Percentiles rank a stretch among this genome's conserved stretches.
Evolutionary conservation across 169 alveolate genomes (phyloP).

Genomic region (Cryptosporidium andersoni): DNA sequence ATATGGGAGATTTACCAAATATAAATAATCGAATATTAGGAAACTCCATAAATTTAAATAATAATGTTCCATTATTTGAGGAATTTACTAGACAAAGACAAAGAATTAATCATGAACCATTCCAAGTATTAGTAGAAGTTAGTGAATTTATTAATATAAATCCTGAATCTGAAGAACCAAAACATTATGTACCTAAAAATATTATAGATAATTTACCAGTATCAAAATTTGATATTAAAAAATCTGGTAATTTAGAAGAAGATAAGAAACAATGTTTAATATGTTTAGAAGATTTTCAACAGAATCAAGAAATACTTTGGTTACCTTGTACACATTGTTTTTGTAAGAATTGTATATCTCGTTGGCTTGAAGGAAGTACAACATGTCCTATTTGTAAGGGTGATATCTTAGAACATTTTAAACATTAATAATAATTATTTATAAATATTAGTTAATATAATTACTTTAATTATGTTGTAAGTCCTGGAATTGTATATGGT

Average conservation of each 20-base stretch:
- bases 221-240: conserved; percentile 17
- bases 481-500: not conserved
- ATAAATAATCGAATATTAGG: too few species aligned
- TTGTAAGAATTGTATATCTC: conserved; percentile 75
- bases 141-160: not conserved
- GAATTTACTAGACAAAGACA: too few species aligned
- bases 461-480: not conserved
- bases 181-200: conserved; percentile 4
- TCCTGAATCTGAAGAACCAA: not conserved
- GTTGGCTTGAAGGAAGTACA: conserved; percentile 76
- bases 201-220: conserved; percentile 48
- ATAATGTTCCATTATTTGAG: too few species aligned
- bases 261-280: conserved; percentile 73
- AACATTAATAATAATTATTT: not conserved
- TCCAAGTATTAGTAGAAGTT: not conserved
- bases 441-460: not conserved
- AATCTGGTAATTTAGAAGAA: conserved; percentile 58
- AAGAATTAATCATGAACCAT: too few species aligned
- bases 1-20: too few species aligned
- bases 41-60: too few species aligned
- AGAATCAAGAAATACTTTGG: conserved; percentile 73
- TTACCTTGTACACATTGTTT: conserved; percentile 78
- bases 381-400: conserved; percentile 79
- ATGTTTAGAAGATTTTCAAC: conserved; percentile 76
- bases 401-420: conserved; percentile 71